These are phyloP conservation scores for Penicillium psychrosexuale DNA, from an alignment of 2,329 filamentous ascomycete species.

Conservation along the genomic window DNA sequence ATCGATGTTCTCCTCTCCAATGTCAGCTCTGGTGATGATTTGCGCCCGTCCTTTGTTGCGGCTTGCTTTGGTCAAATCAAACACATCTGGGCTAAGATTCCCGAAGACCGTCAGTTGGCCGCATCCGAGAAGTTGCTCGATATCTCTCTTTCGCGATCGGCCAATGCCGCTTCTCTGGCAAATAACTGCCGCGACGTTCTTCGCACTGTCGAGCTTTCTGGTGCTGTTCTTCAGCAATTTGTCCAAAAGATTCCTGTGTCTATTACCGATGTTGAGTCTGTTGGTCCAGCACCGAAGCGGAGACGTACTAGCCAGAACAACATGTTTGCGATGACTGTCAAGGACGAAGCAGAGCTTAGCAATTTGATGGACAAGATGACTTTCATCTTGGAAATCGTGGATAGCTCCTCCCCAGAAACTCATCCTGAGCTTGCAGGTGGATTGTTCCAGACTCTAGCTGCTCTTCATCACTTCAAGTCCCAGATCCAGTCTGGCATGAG, in stretches of 20 bases:
- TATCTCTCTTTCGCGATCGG: conserved; percentile 34
- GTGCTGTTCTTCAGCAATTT: conserved; percentile 68
- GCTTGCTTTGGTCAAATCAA: conserved; percentile 67
- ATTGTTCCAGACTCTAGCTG: conserved; percentile 80
- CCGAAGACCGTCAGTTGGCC: conserved; percentile 36
- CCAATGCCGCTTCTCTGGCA: conserved; percentile 27
- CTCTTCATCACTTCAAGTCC: conserved; percentile 79
- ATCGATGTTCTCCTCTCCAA: conserved; percentile 53
- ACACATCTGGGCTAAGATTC: conserved; percentile 62
- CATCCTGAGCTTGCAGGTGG: conserved; percentile 73
- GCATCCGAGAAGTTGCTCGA: conserved; percentile 43
- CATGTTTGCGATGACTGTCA: conserved; percentile 58
- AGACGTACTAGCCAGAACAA: conserved; percentile 74
- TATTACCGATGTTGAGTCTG: conserved; percentile 65
- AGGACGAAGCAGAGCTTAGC: conserved; percentile 64
- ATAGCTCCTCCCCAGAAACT: conserved; percentile 70
- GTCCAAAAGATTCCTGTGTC: conserved; percentile 70
- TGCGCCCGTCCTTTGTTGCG: conserved; percentile 57
- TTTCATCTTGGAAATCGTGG: conserved; percentile 82
- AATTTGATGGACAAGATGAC: conserved; percentile 72
- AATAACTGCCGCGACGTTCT: conserved; percentile 61
- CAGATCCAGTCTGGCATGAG: conserved; percentile 82
- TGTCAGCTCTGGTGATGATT: conserved; percentile 43
- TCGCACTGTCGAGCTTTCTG: conserved; percentile 68
- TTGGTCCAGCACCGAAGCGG: conserved; percentile 71